Evolutionary conservation across 2,329 filamentous ascomycete species (phyloP), one percentile per base, ranked within the genome.

Genomic region (Beauveria caledonica): DNA sequence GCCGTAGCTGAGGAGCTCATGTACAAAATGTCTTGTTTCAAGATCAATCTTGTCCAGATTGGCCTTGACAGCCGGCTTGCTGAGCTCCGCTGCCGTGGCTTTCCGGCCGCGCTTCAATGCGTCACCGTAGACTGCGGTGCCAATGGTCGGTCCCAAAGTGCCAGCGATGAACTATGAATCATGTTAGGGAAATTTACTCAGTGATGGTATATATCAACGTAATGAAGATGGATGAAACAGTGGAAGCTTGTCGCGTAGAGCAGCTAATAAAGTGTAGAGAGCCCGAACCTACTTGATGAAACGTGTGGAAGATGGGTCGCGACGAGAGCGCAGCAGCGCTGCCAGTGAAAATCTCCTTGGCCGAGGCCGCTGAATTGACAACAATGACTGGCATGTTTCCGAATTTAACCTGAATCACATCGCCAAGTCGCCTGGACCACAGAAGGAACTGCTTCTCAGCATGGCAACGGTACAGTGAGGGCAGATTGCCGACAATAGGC

Each of bases 311-410:
- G 17, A 58, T 15, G 1, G 55, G 55, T 1, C 55, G 55, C 17
- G 55, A 58, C 5, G 55, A 58, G 36, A 58, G 55, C 5, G 55
- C 55, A 5, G 55, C 55, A 15, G 55, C 55, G 36, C 55, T 58
- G 4, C 55, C 45, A 7, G 55, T 58, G 3, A 58, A 58, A 3
- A 58, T 50, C n/a, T 58, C 55, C 45, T 58, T 58, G 19, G 55
- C 55, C 9, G 55, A 40, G 13, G 55, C 29, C 1, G 55, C 55
- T 2, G 55, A 50, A 4, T 58, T 58, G 21, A 58, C 45, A 29
- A 58, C 55, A 27, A 58, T 50, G 17, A 58, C 45, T 1, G 55
- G 29, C 55, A 58, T 58, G 44, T 50, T 49, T 15, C 55, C 55
- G 9, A 58, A 58, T 5, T n/a, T 36, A 13, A 58, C 55, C 17